phyloP scores from a whole-genome alignment of 352 stramenopile species.

The Phytophthora hibernalis region DNA sequence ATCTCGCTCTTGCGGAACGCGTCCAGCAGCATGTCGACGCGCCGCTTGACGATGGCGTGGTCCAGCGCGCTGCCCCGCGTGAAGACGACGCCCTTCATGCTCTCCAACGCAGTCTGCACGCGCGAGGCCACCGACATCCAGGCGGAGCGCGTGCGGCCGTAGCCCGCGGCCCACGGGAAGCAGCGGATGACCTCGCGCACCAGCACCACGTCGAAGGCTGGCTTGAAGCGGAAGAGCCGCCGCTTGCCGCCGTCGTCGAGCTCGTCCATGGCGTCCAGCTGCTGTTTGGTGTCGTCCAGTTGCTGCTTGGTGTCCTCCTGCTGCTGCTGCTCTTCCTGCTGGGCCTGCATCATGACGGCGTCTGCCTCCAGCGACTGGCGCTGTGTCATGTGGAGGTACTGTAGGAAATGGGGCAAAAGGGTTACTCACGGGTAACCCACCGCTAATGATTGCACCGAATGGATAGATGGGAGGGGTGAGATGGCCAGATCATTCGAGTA shows the following conservation, averaged over 20 bases:
- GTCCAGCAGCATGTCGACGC: slow-evolving; percentile 49
- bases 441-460: background rate
- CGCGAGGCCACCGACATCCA: slow-evolving; percentile 43
- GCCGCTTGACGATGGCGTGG: slow-evolving; percentile 48
- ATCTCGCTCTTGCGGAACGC: slow-evolving; percentile 49
- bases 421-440: background rate
- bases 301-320: too few relatives aligned
- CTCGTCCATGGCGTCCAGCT: slow-evolving; percentile 38
- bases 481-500: too few relatives aligned
- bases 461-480: too few relatives aligned
- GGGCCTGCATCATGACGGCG: slow-evolving; percentile 26
- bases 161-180: slow-evolving; percentile 51
- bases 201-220: slow-evolving; percentile 46
- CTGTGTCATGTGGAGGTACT: slow-evolving; percentile 15
- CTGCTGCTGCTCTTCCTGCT: slow-evolving; percentile 21
- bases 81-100: slow-evolving; percentile 30
- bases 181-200: slow-evolving; percentile 49
- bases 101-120: slow-evolving; percentile 40
- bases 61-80: slow-evolving; percentile 34
- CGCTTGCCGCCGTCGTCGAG: slow-evolving; percentile 39
- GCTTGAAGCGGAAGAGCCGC: slow-evolving; percentile 50
- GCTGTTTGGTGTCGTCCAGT: slow-evolving; percentile 11
- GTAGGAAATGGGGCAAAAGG: background rate
- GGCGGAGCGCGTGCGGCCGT: slow-evolving; percentile 48
- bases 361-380: slow-evolving; percentile 31